Evolutionary conservation across 1,284 basidiomycete genomes (phyloP).

Genomic region (Ganoderma multipileum): DNA sequence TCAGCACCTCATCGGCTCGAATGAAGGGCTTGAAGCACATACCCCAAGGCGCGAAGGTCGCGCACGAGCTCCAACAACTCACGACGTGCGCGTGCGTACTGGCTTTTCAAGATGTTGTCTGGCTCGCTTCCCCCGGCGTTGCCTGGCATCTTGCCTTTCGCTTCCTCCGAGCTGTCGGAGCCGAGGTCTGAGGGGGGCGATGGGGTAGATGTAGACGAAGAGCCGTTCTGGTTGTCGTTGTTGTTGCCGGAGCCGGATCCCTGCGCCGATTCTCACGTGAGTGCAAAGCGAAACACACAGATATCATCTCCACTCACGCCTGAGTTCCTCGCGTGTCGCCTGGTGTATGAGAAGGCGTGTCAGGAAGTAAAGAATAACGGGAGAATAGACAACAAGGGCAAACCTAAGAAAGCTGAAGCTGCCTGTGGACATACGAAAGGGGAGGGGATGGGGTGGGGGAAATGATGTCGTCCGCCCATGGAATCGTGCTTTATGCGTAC

Average conservation of each 20-base stretch:
- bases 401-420: not conserved
- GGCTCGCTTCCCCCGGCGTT: not conserved
- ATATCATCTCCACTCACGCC: not conserved
- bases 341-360: not conserved
- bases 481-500: too few relatives aligned
- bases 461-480: too few relatives aligned
- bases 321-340: not conserved
- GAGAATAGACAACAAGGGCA: not conserved
- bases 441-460: not conserved
- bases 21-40: conserved; percentile 7
- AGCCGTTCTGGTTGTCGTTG: not conserved
- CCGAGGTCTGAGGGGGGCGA: too few relatives aligned
- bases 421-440: not conserved
- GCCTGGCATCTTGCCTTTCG: too few relatives aligned
- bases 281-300: not conserved
- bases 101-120: conserved; percentile 21
- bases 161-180: not conserved
- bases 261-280: not conserved
- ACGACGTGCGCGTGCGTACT: conserved; percentile 53
- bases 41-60: conserved; percentile 54
- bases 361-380: not conserved
- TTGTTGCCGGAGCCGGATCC: not conserved
- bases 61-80: conserved; percentile 54
- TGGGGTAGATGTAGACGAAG: not conserved
- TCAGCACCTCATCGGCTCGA: not conserved